Conservation (phyloP, 108 stramenopile genomes). For the Cyclotella cryptica region DNA sequence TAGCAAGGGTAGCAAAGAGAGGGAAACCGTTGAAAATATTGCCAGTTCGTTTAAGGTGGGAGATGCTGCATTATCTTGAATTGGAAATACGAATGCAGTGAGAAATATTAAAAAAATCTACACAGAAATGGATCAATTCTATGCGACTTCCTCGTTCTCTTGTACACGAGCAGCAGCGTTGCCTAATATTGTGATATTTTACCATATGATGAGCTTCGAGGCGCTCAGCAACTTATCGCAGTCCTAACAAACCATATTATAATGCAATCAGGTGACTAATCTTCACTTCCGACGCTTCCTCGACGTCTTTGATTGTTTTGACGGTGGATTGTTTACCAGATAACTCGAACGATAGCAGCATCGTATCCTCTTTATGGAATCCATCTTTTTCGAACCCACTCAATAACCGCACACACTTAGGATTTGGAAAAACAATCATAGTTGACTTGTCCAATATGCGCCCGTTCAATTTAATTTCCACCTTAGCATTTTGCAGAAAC, state of each 20-base stretch:
- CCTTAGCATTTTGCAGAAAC: conserved; percentile 41
- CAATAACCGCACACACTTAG: conserved; percentile 40
- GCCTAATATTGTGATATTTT: too few species aligned
- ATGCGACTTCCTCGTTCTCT: too few species aligned
- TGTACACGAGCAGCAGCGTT: too few species aligned
- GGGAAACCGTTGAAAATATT: conserved; percentile 82
- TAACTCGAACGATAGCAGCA: conserved; percentile 43
- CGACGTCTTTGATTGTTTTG: not conserved
- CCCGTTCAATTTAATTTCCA: conserved; percentile 40
- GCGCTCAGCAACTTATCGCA: too few species aligned
- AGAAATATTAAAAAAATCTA: not conserved
- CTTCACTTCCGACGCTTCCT: conserved; percentile 27
- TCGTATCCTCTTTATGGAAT: conserved; percentile 35
- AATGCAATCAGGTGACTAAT: conserved; percentile 46
- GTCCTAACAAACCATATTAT: conserved; percentile 3
- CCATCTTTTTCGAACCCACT: conserved; percentile 30
- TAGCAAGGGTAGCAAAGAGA: conserved; percentile 64
- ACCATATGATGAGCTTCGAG: too few species aligned
- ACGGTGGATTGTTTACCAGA: conserved; percentile 2
- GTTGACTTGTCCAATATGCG: conserved; percentile 34
- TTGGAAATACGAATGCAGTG: not conserved
- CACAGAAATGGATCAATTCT: too few species aligned
- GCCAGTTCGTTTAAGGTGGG: conserved; percentile 66
- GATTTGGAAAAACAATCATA: conserved; percentile 44
- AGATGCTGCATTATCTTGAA: conserved; percentile 17